phyloP scores from a whole-genome alignment of 495 filamentous ascomycete genomes.

The Neurospora africana region DNA sequence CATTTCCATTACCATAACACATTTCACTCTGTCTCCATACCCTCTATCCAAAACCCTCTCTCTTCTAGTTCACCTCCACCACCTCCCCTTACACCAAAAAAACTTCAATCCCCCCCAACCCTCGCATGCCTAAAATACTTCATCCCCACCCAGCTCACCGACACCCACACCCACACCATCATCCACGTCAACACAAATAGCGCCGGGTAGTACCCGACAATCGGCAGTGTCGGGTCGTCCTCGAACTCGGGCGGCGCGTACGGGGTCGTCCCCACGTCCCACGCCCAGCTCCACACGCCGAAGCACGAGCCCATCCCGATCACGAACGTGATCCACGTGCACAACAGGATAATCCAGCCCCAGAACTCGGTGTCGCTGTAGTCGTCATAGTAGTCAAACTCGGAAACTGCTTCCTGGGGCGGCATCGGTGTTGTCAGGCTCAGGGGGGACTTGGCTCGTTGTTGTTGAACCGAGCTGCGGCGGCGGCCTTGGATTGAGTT shows the following conservation, averaged over 20 bases:
- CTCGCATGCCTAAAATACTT: slow-evolving; percentile 98
- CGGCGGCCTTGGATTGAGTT: slow-evolving; percentile 29
- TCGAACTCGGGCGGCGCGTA: slow-evolving; percentile 88
- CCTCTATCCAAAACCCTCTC: background rate
- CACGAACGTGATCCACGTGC: slow-evolving; percentile 92
- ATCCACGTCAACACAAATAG: slow-evolving; percentile 84
- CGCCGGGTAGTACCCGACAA: slow-evolving; percentile 94
- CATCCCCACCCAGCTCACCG: slow-evolving; percentile 96
- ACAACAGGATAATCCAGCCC: slow-evolving; percentile 84
- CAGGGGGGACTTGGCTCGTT: slow-evolving; percentile 52
- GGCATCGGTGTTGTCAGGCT: slow-evolving; percentile 33
- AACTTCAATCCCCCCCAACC: slow-evolving; percentile 44
- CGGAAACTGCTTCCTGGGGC: slow-evolving; percentile 24
- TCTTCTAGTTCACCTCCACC: background rate
- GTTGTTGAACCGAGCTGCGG: slow-evolving; percentile 37
- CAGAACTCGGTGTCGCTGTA: slow-evolving; percentile 92
- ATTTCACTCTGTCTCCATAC: background rate
- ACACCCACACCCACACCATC: slow-evolving; percentile 98
- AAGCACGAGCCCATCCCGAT: slow-evolving; percentile 91
- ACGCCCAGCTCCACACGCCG: slow-evolving; percentile 99
- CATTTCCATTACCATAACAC: background rate
- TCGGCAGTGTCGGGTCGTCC: slow-evolving; percentile 85
- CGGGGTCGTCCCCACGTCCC: slow-evolving; percentile 95
- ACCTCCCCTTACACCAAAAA: background rate
- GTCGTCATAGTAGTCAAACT: slow-evolving; percentile 48